Evolutionary conservation across 768 basidiomycete species (phyloP), one percentile per base, ranked within the genome.

Genomic region (Tricholomella constricta): DNA sequence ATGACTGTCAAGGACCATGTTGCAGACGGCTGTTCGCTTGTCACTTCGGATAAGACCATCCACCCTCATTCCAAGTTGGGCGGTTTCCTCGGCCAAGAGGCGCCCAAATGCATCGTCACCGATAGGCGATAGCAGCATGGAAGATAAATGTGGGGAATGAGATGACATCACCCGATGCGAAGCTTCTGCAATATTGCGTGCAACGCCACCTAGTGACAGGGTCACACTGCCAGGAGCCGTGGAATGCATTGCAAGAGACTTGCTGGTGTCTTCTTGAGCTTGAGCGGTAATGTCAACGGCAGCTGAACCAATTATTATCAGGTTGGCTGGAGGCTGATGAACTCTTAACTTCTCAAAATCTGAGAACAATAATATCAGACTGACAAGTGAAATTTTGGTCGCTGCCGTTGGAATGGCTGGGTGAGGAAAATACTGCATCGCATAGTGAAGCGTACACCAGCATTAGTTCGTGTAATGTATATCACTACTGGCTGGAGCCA

Each of bases 111-210:
- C 65, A 69, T 98, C 96, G 43, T 79, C 61, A 1, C 91, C 94
- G 10, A 96, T 65, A 1, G 88, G 83, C 2, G 94, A 83, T 6
- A 98, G 71, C 35, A 99, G 76, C 11, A 92, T 57, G 1, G 81
- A 77, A 6, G 77, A 69, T 8, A 70, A 59, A 6, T 69, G 67
- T 37, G 67, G 63, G 37, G 60, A 69, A 46, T 64, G 65, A 25
- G 72, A 62, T 17, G 71, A 62, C 54, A 85, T 65, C 5, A 88
- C 67, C 25, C 90, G 83, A 65, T 91, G 85, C 6, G 93, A 80
- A 1, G 94, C 91, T 67, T 98, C 94, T 2, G 95, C 90, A 37
- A 99, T 83, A 66, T 99, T 99, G n/a, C 95, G 85, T 1, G 83
- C 94, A 12, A 99, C 96, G 25, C 96, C 96, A 1, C 96, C 96